Evolutionary conservation across 352 stramenopile genomes (phyloP), one percentile per base, ranked within the genome.

Genomic region (Phytophthora fragariaefolia): DNA sequence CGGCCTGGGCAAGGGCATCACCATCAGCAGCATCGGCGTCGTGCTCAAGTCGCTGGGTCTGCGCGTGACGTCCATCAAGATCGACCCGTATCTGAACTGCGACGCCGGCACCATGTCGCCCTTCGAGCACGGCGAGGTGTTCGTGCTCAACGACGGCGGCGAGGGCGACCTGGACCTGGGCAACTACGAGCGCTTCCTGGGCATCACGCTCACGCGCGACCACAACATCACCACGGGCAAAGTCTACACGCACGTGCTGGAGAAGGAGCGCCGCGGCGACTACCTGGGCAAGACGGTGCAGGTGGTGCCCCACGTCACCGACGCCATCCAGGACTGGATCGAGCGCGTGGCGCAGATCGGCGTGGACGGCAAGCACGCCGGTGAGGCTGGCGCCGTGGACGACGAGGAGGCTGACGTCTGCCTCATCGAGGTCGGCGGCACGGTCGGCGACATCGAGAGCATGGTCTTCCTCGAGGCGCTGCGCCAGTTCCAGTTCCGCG

Each of bases 151-250:
- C 73, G 97, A 99, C 79, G 97, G 97, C 36, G 97, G 96, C 13
- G 97, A 99, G 55, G 89, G 85, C 30, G 97, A 99, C 67, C 81
- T 99, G 49, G 97, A 99, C 75, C 81, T 99, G 4, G 97, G 97
- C 56, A 99, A 99, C 85, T 99, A 99, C 82, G 97, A 99, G 82
- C 92, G 97, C n/a, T 99, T 99, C 79, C 78, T 99, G 30, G 89
- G 85, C 66, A 85, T 99, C 57, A 95, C 89, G 69, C 89, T 99
- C 71, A 98, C 93, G 49, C 93, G 87, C 53, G 96, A 99, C 77
- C 95, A 99, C 83, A 99, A 99, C 86, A 99, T 99, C 74, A 99
- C 97, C 7, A 99, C 97, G n/a, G 97, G 97, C 49, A 99, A 99
- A 75, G 85, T 99, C 3, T 99, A 99, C 86, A 84, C 97, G 49